Evolutionary conservation across 192 early-diverging fungal species (phyloP).

Genomic region (Rhizophlyctis rosea): DNA sequence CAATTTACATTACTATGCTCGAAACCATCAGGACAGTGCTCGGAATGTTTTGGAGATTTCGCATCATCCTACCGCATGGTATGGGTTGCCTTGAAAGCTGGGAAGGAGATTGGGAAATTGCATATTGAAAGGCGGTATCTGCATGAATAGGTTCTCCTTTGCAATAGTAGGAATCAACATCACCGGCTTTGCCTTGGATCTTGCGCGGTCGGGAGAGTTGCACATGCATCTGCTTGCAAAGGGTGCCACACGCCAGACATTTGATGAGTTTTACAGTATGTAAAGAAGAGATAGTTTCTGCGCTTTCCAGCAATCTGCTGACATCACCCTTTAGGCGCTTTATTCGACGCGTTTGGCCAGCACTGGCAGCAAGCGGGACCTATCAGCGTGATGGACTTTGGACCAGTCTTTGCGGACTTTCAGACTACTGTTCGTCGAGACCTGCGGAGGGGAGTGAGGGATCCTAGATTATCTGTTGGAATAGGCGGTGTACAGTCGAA

Average conservation of each 20-base stretch:
- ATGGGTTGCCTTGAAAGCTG: neutral
- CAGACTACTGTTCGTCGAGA: neutral
- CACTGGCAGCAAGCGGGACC: neutral
- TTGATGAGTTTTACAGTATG: slow-evolving; percentile 77
- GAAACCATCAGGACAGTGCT: slow-evolving; percentile 52
- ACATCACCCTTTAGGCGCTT: neutral
- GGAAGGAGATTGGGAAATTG: slow-evolving; percentile 26
- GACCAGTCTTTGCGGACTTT: neutral
- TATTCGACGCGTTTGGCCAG: neutral
- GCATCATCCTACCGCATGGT: slow-evolving; percentile 62
- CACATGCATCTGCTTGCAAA: slow-evolving; percentile 62
- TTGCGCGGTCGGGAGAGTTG: slow-evolving; percentile 58
- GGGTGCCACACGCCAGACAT: slow-evolving; percentile 52
- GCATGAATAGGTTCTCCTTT: slow-evolving; percentile 69
- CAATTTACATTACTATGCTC: slow-evolving; percentile 65
- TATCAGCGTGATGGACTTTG: neutral
- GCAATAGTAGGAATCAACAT: slow-evolving; percentile 82
- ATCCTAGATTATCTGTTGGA: no score
- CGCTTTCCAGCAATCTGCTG: neutral
- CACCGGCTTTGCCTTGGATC: slow-evolving; percentile 59
- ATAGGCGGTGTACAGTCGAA: no score
- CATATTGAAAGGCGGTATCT: slow-evolving; percentile 79
- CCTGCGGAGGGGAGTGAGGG: no score
- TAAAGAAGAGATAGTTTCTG: slow-evolving; percentile 2
- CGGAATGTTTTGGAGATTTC: slow-evolving; percentile 57